Evolutionary conservation across 164 flowering plant genomes (phyloP), one percentile per base, ranked within the genome.

Genomic region (Macadamia integrifolia): DNA sequence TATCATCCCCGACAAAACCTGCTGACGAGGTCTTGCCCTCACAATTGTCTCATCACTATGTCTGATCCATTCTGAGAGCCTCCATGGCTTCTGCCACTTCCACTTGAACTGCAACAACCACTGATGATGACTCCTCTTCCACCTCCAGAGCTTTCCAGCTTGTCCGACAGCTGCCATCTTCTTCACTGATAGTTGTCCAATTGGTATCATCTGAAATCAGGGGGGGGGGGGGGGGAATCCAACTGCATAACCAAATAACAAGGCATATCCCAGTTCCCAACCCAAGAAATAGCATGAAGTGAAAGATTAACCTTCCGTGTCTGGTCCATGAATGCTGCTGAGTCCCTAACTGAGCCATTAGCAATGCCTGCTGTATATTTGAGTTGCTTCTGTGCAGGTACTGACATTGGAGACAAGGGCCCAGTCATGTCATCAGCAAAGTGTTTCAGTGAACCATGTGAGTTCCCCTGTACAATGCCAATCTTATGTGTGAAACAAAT

Each of bases 41-140:
- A 84, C 80, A 44, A 94, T 74, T 18, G 96, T 90, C 77, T 92
- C 95, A 74, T 92, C 99, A 75, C 97, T 89, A 78, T 89, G 99
- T 65, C 87, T 86, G 68, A 94, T 94, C 90, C 76, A 83, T 75
- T 94, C 99, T n/a, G 99, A 92, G 29, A 94, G 91, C 77, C 87
- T 88, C 99, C 99, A 94, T 48, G 99, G 99, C 74, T 94, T 94
- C 78, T 94, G 99, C 99, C 99, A 94, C 73, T 92, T 92, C 97
- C 97, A 94, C 74, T 94, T 94, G 80, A 92, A 92, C 69, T 92
- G 99, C 71, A 94, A 61, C 15, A 90, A 79, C 99, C 97, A 92
- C 70, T 90, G 99, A 69, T 92, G 97, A 76, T 94, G 97, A 72
- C 99, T 94, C 78, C 99, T 89, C 79, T 94, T 90, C 95, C 96